Percentiles rank a stretch among this genome's conserved stretches.
phyloP scores from a whole-genome alignment of 129 eudicot genomes.

The Flaveria trinervia region DNA sequence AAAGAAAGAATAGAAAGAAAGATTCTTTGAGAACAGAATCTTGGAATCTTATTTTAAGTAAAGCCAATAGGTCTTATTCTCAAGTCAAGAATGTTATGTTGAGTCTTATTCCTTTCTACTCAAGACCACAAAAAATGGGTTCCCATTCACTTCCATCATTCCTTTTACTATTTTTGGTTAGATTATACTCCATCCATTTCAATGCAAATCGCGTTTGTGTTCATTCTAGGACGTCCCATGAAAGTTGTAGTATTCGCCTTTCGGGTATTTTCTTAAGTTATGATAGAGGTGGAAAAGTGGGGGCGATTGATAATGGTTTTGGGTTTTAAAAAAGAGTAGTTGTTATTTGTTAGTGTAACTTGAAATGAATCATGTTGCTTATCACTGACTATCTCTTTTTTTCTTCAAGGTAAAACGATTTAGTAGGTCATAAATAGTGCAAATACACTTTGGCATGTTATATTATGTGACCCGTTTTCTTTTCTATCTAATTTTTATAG shows the following conservation, averaged over 20 bases:
- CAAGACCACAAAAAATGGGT: constrained; percentile 84
- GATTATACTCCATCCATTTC: constrained; percentile 38
- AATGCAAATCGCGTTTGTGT: constrained; percentile 7
- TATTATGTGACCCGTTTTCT: too few species aligned
- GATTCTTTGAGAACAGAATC: constrained; percentile 59
- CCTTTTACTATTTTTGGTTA: constrained; percentile 44
- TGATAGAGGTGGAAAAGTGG: not conserved
- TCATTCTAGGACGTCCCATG: constrained; percentile 25
- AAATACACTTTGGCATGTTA: too few species aligned
- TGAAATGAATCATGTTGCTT: not conserved
- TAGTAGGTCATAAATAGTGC: not conserved
- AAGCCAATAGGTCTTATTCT: constrained; percentile 54
- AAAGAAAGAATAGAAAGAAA: constrained; percentile 34
- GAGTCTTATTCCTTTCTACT: constrained; percentile 55
- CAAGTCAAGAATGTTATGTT: constrained; percentile 72
- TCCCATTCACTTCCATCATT: constrained; percentile 46
- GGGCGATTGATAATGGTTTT: not conserved
- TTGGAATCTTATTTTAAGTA: constrained; percentile 65
- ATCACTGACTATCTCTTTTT: too few species aligned
- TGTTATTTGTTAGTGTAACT: not conserved
- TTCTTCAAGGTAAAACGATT: not conserved
- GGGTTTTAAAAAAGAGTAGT: not conserved
- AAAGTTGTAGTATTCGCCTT: constrained; percentile 5
- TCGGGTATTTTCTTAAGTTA: not conserved
- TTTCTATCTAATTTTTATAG: too few species aligned